Evolutionary conservation across 352 stramenopile species (phyloP).

Genomic region (Pythium brachiatum): DNA sequence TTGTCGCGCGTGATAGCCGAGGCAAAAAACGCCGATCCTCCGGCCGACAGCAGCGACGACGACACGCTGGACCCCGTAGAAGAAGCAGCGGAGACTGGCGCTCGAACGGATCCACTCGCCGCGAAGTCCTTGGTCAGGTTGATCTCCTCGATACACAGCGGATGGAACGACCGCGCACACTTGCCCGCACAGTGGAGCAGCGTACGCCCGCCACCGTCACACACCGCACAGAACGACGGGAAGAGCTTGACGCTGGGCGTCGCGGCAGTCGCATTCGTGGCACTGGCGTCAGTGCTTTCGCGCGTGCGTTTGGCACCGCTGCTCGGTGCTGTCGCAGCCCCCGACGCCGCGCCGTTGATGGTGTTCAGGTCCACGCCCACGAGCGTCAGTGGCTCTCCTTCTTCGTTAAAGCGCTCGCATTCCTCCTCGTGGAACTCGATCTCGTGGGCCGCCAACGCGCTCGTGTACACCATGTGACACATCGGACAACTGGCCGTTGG

Average conservation of each 20-base stretch:
- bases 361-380: constrained; percentile 8
- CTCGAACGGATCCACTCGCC: neutral
- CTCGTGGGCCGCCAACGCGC: constrained; percentile 41
- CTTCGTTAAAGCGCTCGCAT: constrained; percentile 63
- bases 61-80: constrained; percentile 5
- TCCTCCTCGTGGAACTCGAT: constrained; percentile 79
- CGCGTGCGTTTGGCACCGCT: constrained; percentile 36
- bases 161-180: constrained; percentile 62
- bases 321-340: neutral
- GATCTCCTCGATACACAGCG: constrained; percentile 55
- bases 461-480: constrained; percentile 65
- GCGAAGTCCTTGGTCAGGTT: constrained; percentile 23
- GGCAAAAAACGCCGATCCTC: constrained; percentile 10
- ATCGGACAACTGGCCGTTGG: constrained; percentile 42
- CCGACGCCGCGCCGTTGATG: neutral
- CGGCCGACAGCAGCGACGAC: constrained; percentile 12
- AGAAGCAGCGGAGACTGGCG: neutral
- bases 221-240: constrained; percentile 57
- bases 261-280: neutral
- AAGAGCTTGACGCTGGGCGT: constrained; percentile 40
- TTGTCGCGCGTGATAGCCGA: constrained; percentile 27
- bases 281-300: constrained; percentile 10
- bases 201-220: constrained; percentile 41
- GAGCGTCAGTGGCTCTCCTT: constrained; percentile 7
- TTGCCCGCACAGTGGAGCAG: constrained; percentile 54